phyloP scores from a whole-genome alignment of 768 basidiomycete genomes.

The Obba rivulosa region DNA sequence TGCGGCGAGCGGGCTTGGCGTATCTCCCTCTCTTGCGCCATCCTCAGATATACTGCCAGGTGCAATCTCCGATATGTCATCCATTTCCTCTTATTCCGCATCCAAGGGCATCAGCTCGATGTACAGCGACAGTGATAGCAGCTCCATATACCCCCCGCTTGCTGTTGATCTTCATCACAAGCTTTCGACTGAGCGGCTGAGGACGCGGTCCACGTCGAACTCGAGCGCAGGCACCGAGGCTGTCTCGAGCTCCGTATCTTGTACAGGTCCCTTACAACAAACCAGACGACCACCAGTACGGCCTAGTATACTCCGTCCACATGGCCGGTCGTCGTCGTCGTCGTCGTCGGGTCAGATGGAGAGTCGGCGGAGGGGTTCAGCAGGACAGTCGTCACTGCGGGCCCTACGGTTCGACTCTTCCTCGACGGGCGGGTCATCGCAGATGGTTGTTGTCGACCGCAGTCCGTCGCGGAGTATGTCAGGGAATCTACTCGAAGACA shows the following conservation, averaged over 20 bases:
- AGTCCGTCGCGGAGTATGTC: no score
- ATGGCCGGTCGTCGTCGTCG: slow-evolving; percentile 34
- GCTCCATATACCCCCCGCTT: slow-evolving; percentile 4
- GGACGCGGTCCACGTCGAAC: slow-evolving; percentile 9
- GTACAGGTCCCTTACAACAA: background rate
- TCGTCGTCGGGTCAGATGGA: slow-evolving; percentile 28
- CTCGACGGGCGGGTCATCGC: slow-evolving; percentile 16
- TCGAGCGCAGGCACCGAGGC: slow-evolving; percentile 2
- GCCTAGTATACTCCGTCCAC: slow-evolving; percentile 35
- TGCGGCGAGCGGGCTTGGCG: slow-evolving; percentile 6
- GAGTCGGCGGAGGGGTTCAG: background rate
- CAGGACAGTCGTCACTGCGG: slow-evolving; percentile 7
- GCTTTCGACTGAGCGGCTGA: slow-evolving; percentile 19
- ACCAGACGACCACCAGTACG: slow-evolving; percentile 27
- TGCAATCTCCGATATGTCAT: slow-evolving; percentile 3
- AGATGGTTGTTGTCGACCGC: slow-evolving; percentile 1
- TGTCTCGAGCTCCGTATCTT: background rate
- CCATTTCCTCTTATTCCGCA: background rate
- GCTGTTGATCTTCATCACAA: slow-evolving; percentile 18
- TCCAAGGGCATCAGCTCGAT: slow-evolving; percentile 6
- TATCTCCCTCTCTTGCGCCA: background rate
- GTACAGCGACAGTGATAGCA: slow-evolving; percentile 10
- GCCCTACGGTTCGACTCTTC: slow-evolving; percentile 26
- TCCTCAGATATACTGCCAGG: slow-evolving; percentile 7
- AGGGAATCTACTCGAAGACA: background rate